Base-by-base conservation (phyloP, 2,329 filamentous ascomycete species). In the Colletotrichum tropicale region DNA sequence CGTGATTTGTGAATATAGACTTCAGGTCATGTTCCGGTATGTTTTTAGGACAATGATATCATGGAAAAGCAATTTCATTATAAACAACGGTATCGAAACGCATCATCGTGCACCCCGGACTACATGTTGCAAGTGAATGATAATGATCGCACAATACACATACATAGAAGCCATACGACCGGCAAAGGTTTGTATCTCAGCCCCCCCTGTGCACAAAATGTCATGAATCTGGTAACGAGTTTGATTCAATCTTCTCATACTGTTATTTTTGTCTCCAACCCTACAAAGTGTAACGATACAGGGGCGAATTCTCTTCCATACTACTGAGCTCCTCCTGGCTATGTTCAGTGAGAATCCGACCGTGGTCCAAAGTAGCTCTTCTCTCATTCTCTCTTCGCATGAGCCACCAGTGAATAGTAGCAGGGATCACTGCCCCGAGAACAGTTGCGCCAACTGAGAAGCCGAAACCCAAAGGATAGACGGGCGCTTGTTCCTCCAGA, bases 1-100 rank as follows among this genome's bases (percentile, higher is more conserved):
- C 18, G 0, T 43, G 38, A 1, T 21, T 52, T 52, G 0, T 1
- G 1, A 52, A 18, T 6, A 21, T 3, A 13, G 1, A 4, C 0
- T 52, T 2, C 38, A n/a, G 3, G 18, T 48, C 18, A n/a, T n/a
- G 38, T 7, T 21, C 1, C 43, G 0, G 0, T 4, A 13, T 3
- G 6, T 12, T 0, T 0, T 21, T 21, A 0, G 1, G n/a, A 13
- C 1, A 52, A 52, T 6, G n/a, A 13, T 12, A 0, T 13, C 4
- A 52, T 52, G 6, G 10, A 24, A 52, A 43, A 52, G 10, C 3
- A 21, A 2, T 52, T 5, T 0, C 1, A 4, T 4, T 13, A 52
- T 0, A 21, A 6, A 13, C 3, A 21, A 8, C 18, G 3, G 10
- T 3, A 21, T 3, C 43, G n/a, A 48, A 48, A 21, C 18, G n/a